A percentile compares a stretch with the other conserved stretches of the same genome.
phyloP scores from a whole-genome alignment of 164 flowering plant genomes.

The Vitis labrusca region DNA sequence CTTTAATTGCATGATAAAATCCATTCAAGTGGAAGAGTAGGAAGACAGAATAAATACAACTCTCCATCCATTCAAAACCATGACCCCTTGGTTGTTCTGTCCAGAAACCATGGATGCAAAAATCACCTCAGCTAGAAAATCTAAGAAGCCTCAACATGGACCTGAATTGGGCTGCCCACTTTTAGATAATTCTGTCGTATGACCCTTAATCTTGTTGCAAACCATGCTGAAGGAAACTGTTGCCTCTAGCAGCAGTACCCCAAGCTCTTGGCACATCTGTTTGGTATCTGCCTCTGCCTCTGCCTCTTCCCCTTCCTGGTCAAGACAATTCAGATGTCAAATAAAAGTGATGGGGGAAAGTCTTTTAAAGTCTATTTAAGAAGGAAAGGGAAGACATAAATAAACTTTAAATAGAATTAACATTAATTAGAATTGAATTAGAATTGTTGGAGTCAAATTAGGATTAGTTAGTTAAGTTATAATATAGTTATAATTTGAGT shows the following conservation, averaged over 20 bases:
- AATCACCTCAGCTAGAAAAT: no score
- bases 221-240: constrained; percentile 31
- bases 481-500: no score
- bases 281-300: constrained; percentile 36
- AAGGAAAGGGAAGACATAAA: no score
- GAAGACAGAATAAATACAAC: not conserved
- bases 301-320: constrained; percentile 54
- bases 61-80: constrained; percentile 6
- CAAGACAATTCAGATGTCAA: constrained; percentile 4
- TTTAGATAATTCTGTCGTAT: not conserved
- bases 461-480: no score
- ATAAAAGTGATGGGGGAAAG: no score
- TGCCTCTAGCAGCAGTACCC: constrained; percentile 37
- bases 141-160: not conserved
- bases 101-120: not conserved
- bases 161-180: not conserved
- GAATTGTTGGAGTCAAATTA: no score
- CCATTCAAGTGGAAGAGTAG: constrained; percentile 17
- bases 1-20: constrained; percentile 29
- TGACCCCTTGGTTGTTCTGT: not conserved
- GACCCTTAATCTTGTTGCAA: constrained; percentile 5
- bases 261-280: constrained; percentile 41
- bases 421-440: no score
- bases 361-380: no score
- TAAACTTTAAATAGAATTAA: no score